Evolutionary conservation across 2,329 filamentous ascomycete genomes (phyloP).

Genomic region (Chaetomiaceae sp.): DNA sequence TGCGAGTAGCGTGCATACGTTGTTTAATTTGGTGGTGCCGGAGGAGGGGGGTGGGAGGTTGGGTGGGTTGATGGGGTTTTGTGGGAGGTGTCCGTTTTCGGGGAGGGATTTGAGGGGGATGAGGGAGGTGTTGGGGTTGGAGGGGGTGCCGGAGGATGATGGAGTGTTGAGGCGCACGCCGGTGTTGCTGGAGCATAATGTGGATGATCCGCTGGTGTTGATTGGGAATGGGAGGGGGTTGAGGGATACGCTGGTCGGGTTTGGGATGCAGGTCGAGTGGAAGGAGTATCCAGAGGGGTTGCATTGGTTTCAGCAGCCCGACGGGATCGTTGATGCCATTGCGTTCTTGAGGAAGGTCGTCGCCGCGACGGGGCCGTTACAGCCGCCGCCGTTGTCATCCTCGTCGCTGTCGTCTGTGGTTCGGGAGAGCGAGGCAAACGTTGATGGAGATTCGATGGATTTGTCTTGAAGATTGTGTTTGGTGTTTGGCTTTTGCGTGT

Average conservation of each 20-base stretch:
- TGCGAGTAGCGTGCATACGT: conserved; percentile 36
- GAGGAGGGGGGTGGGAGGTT: conserved; percentile 18
- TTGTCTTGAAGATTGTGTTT: not conserved
- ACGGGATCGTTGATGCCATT: conserved; percentile 38
- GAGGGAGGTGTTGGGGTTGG: conserved; percentile 31
- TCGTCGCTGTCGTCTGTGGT: not conserved
- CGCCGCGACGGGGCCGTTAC: not conserved
- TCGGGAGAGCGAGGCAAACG: not conserved
- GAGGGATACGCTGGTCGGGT: conserved; percentile 32
- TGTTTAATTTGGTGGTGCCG: conserved; percentile 34
- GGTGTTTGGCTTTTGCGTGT: too few species aligned
- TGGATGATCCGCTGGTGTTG: conserved; percentile 39
- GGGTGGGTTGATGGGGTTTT: conserved; percentile 37
- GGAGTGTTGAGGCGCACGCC: conserved; percentile 39
- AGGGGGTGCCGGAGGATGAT: conserved; percentile 20
- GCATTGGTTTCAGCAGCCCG: conserved; percentile 42
- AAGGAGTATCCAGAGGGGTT: conserved; percentile 39
- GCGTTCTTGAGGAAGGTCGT: conserved; percentile 14
- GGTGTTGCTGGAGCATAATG: conserved; percentile 41
- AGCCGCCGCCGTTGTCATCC: too few species aligned
- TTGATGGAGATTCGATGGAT: not conserved
- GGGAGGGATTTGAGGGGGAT: conserved; percentile 30
- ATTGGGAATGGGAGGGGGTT: conserved; percentile 34
- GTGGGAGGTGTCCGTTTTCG: conserved; percentile 35
- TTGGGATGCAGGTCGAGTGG: conserved; percentile 38